Evolutionary conservation across 768 basidiomycete genomes (phyloP), one percentile per base, ranked within the genome.

Genomic region (Termitomyces sp.): DNA sequence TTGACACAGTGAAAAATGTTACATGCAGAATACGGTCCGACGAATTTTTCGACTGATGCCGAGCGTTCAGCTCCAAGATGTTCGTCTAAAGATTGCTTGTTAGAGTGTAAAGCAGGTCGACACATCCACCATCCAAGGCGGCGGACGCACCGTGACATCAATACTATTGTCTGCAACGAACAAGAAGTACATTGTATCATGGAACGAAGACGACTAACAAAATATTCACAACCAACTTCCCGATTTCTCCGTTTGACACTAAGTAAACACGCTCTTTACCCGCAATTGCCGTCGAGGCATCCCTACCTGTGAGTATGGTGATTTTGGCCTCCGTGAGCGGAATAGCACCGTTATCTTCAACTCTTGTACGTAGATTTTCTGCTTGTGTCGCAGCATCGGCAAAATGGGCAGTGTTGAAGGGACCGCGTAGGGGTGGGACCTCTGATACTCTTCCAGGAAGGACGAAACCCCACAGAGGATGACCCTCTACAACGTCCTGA

Each of bases 181-280:
- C n/a, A n/a, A n/a, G n/a, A n/a, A n/a, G n/a, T n/a, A n/a, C n/a
- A n/a, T n/a, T n/a, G 16, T 3, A 32, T 78, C 72, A 86, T 46
- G 84, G 83, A 60, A 91, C 81, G 59, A 76, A 91, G 4, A 84
- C 81, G 23, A 91, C 85, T 45, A 91, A 63, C 51, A 91, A 67
- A n/a, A 83, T 80, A 67, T 91, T 91, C 21, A 91, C 86, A 5
- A 89, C 77, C 55, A 91, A 67, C 69, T 85, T 90, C 66, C 88
- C 83, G 66, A 91, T 65, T 66, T 84, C 80, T 2, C 86, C 85
- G 14, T 76, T 74, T 4, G 83, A 79, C 3, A 89, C 79, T 55
- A 91, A 87, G 41, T 82, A 81, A 2, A 90, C 88, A 7, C 84
- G 76, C 61, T 88, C 83, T 67, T 83, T 86, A 21, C 86, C 81